These are phyloP conservation scores for Amylocarpus encephaloides DNA, from an alignment of 2,329 filamentous ascomycete species.

Conservation along the genomic window DNA sequence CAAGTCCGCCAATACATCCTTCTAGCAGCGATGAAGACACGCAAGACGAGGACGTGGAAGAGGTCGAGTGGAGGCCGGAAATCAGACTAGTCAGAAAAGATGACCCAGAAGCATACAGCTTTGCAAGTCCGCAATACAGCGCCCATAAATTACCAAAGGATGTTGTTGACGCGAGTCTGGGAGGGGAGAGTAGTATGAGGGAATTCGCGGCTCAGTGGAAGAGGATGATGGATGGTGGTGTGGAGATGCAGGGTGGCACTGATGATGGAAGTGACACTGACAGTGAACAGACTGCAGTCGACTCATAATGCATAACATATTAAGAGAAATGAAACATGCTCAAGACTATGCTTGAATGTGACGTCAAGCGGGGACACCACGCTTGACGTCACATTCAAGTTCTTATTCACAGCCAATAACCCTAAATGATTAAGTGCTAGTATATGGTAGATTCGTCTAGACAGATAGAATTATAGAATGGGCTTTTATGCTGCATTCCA, in stretches of 20 bases:
- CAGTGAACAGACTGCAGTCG: background rate
- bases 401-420: background rate
- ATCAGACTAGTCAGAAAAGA: conserved; percentile 75
- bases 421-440: too few relatives aligned
- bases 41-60: conserved; percentile 40
- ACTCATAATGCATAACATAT: background rate
- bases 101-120: conserved; percentile 83
- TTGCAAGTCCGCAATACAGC: conserved; percentile 80
- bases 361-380: too few relatives aligned
- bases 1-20: conserved; percentile 27
- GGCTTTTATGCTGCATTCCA: too few relatives aligned
- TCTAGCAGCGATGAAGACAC: conserved; percentile 37
- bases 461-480: too few relatives aligned
- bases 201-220: conserved; percentile 77
- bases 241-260: conserved; percentile 33
- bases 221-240: conserved; percentile 43
- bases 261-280: conserved; percentile 32
- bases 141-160: conserved; percentile 94
- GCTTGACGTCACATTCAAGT: background rate
- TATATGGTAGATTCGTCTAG: too few relatives aligned
- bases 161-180: conserved; percentile 67
- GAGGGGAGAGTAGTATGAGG: conserved; percentile 67
- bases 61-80: conserved; percentile 60
- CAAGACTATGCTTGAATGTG: too few relatives aligned
- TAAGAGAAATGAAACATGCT: too few relatives aligned